A percentile compares a stretch with the other conserved stretches of the same genome.
Conservation (phyloP, 2,329 filamentous ascomycete genomes). For the Knoxdaviesia proteae region DNA sequence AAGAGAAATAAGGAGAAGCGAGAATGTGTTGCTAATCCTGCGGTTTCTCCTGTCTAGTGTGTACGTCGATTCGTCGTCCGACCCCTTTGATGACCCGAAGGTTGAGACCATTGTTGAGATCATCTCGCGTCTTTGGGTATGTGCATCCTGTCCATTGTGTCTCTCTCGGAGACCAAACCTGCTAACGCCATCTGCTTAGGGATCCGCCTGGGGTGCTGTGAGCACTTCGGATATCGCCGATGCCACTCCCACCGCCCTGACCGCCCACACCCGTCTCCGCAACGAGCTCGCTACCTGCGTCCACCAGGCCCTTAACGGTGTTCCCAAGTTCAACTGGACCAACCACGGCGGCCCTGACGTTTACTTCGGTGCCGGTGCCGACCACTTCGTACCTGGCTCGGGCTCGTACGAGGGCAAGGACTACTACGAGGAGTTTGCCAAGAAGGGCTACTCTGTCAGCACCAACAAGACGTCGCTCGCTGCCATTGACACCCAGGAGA, state of each 20-base stretch:
- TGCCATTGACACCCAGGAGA: constrained; percentile 32
- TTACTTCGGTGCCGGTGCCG: constrained; percentile 63
- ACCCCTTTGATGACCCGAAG: constrained; percentile 65
- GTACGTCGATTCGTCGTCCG: constrained; percentile 55
- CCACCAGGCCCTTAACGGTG: constrained; percentile 54
- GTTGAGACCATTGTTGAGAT: constrained; percentile 68
- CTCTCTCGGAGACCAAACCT: not conserved
- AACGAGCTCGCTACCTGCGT: constrained; percentile 50
- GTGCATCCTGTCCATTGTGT: constrained; percentile 18
- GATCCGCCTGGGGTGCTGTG: constrained; percentile 42
- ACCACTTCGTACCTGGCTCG: constrained; percentile 51
- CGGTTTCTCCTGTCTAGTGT: constrained; percentile 19
- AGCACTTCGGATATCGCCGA: constrained; percentile 68
- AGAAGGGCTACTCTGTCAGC: constrained; percentile 50
- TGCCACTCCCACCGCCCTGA: constrained; percentile 59
- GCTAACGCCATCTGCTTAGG: constrained; percentile 9
- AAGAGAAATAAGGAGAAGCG: not conserved
- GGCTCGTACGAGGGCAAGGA: constrained; percentile 48
- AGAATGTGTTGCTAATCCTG: too few species aligned
- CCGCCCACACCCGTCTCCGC: constrained; percentile 51
- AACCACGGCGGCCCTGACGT: constrained; percentile 56
- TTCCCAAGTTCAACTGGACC: constrained; percentile 68
- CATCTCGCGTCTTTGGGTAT: constrained; percentile 46
- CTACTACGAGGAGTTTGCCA: constrained; percentile 59
- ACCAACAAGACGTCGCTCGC: constrained; percentile 54